A percentile compares a stretch with the other conserved stretches of the same genome.
Conservation (phyloP, 164 flowering plant genomes). For the Nelumbo lutea region DNA sequence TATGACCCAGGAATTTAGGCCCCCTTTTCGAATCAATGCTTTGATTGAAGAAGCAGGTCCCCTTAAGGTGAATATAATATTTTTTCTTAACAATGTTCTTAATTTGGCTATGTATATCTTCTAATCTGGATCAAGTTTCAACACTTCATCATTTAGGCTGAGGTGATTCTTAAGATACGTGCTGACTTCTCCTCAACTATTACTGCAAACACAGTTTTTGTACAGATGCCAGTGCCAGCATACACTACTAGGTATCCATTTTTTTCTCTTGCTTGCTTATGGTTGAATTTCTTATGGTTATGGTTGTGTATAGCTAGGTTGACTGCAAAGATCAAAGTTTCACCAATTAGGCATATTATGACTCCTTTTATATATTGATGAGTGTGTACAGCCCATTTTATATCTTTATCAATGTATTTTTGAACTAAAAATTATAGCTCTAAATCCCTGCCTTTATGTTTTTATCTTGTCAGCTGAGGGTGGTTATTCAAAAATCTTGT, state of each 20-base stretch:
- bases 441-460: too few species aligned
- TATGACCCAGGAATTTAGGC: conserved; percentile 93
- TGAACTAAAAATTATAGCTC: too few species aligned
- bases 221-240: conserved; percentile 83
- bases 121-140: neutral
- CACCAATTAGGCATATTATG: too few species aligned
- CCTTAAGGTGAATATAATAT: conserved; percentile 46
- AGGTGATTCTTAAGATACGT: conserved; percentile 74
- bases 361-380: too few species aligned
- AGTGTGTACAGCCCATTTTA: too few species aligned
- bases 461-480: too few species aligned
- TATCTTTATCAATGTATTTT: too few species aligned
- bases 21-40: conserved; percentile 81
- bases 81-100: neutral
- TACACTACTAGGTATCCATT: conserved; percentile 68
- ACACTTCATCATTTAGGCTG: conserved; percentile 49
- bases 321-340: neutral
- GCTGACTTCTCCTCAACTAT: conserved; percentile 78
- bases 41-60: conserved; percentile 91
- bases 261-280: conserved; percentile 2
- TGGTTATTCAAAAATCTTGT: too few species aligned
- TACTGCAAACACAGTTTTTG: conserved; percentile 72
- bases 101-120: neutral
- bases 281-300: neutral
- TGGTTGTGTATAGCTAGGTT: neutral